Base-by-base conservation (phyloP, 1,284 basidiomycete species). In the Trichosporon inkin region DNA sequence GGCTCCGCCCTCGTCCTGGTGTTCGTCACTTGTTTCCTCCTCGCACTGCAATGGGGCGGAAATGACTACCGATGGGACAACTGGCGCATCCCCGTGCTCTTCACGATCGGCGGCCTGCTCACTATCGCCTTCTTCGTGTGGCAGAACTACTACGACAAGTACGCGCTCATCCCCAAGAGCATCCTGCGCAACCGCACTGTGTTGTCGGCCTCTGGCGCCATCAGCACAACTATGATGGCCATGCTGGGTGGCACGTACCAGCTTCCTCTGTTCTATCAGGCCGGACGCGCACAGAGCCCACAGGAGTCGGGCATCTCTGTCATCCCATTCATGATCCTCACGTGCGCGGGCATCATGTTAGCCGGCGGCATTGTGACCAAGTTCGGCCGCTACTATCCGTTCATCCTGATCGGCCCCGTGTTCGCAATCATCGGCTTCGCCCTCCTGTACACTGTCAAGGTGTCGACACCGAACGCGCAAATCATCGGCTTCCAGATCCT, bases 401-500 rank as follows among this genome's bases (percentile, higher is more conserved):
- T 77, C 67, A 66, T 82, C 40, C 56, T 73, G 35, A 60, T 67
- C 19, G 73, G 74, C 47, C 63, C 63, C 14, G 55, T 58, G 24
- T 62, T 81, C 53, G 62, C 75, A 19, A 73, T 72, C n/a, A 64
- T 80, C 65, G 82, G 81, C 34, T 73, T 75, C 13, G 81, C 80
- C 6, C 72, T 83, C 4, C 72, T 83, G 16, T 82, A 77, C 74
- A 81, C 81, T 6, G 61, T 82, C 63, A 66, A 69, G 38, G 68
- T 70, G 16, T 10, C 64, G 47, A 79, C 78, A 1, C 60, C 77
- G 2, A 70, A 67, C 57, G 64, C 72, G 39, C 72, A 71, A 34
- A 58, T 82, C 17, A 76, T 79, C 53, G 82, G 81, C 0, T 82
- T 69, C 72, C 81, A 82, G 68, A 79, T 82, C 68, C 68, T 82